These are phyloP conservation scores for Tricholoma flavovirens DNA, from an alignment of 768 basidiomycete genomes.

Conservation along the genomic window DNA sequence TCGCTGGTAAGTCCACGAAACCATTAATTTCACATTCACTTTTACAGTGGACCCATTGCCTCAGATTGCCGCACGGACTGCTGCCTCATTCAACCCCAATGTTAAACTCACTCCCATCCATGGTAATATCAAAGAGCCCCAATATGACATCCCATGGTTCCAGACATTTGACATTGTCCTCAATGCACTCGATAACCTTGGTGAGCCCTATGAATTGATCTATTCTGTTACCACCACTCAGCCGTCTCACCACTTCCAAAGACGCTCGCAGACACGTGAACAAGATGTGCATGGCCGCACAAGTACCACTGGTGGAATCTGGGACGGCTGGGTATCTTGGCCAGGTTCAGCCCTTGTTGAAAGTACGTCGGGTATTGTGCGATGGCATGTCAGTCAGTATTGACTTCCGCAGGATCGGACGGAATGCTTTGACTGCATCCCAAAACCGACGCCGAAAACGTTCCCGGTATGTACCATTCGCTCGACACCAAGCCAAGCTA, in stretches of 20 bases:
- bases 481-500: conserved; percentile 93
- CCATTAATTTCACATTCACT: background rate
- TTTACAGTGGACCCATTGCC: conserved; percentile 1
- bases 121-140: conserved; percentile 91
- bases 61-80: conserved; percentile 80
- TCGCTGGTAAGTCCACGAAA: conserved; percentile 57
- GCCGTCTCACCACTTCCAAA: conserved; percentile 21
- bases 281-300: conserved; percentile 93
- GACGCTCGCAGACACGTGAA: conserved; percentile 96
- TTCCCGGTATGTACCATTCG: conserved; percentile 98
- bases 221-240: background rate
- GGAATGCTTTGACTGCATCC: conserved; percentile 96
- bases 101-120: conserved; percentile 85
- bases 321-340: conserved; percentile 97
- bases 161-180: conserved; percentile 85
- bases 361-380: conserved; percentile 39
- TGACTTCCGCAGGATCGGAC: conserved; percentile 57
- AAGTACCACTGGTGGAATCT: conserved; percentile 88
- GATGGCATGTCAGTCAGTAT: background rate
- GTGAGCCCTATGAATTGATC: conserved; percentile 35
- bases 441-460: conserved; percentile 88
- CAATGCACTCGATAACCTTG: conserved; percentile 95
- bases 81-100: conserved; percentile 80
- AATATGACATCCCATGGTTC: conserved; percentile 91
- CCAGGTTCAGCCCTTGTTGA: conserved; percentile 90